Base-by-base conservation (phyloP, 2,329 filamentous ascomycete species). In the Alternaria sp. region DNA sequence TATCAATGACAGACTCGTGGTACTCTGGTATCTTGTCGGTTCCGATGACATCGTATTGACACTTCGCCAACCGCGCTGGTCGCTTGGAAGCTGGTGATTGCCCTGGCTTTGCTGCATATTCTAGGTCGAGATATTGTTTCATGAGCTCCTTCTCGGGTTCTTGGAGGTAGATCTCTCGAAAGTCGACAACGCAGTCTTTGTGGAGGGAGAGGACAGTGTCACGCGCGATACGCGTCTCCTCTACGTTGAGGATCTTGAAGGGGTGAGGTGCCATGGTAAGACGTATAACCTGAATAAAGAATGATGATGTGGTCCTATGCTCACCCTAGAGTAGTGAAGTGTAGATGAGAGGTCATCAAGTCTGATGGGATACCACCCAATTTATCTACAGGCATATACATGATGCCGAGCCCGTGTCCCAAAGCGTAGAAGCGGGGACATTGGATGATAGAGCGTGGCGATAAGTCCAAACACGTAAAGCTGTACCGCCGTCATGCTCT, bases 11-110 rank as follows among this genome's bases (percentile, higher is more conserved):
- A 0, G 84, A 82, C 66, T 88, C 86, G 43, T 85, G 80, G 64
- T 86, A 88, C 53, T 83, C 81, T 6, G 83, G 83, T 7, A 84
- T 76, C 42, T 81, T 83, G 42, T 85, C 82, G 5, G 73, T 68
- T 1, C 84, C 83, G 57, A 87, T 82, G 49, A 88, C 81, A 74
- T 85, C 85, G 76, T 88, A 89, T 64, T 85, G 81, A 34, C 84
- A 83, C 44, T 83, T 80, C 2, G 85, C 86, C 51, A 85, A 68
- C 30, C 86, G 80, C 7, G 81, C 77, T 14, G 84, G 85, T 2
- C 80, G 76, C 14, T 80, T 80, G 3, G 80, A 81, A 3, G 70
- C 65, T 20, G 79, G 78, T 54, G 73, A 79, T n/a, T 72, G 66
- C 42, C 73, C 74, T 6, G 79, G 74, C 30, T 55, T 68, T 46